phyloP scores from a whole-genome alignment of 2,329 filamentous ascomycete species.

The Sporothrix brunneoviolacea region DNA sequence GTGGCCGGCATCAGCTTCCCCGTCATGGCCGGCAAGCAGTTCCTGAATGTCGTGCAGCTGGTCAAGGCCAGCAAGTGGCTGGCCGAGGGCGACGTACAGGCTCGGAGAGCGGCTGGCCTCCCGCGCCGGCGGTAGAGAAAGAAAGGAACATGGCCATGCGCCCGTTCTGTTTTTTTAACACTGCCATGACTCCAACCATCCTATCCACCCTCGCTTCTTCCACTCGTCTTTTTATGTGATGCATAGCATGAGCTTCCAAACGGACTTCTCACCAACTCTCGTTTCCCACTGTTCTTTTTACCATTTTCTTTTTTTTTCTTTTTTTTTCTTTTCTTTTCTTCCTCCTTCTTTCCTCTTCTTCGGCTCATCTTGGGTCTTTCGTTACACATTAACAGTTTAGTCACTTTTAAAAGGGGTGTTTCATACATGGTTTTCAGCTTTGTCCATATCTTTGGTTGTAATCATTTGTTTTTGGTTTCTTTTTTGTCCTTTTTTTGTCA shows the following conservation, averaged over 20 bases:
- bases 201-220: no score
- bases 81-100: constrained; percentile 77
- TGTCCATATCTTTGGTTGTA: neutral
- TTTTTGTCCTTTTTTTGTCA: neutral
- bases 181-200: no score
- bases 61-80: constrained; percentile 89
- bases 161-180: no score
- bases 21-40: constrained; percentile 85
- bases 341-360: neutral
- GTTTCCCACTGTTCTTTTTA: no score
- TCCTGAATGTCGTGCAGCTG: constrained; percentile 89
- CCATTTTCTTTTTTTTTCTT: neutral
- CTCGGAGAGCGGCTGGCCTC: constrained; percentile 50
- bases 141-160: constrained; percentile 25
- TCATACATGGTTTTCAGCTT: neutral
- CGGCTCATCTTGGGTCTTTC: neutral
- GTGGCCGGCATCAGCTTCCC: constrained; percentile 74
- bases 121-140: constrained; percentile 30
- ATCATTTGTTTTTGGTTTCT: neutral
- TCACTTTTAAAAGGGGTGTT: neutral
- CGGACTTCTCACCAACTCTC: neutral
- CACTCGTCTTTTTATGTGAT: neutral
- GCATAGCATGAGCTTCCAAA: neutral
- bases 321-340: neutral
- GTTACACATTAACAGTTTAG: neutral